These are phyloP conservation scores for Eustoma russellianum DNA, from an alignment of 257 asterid species.

Conservation along the genomic window DNA sequence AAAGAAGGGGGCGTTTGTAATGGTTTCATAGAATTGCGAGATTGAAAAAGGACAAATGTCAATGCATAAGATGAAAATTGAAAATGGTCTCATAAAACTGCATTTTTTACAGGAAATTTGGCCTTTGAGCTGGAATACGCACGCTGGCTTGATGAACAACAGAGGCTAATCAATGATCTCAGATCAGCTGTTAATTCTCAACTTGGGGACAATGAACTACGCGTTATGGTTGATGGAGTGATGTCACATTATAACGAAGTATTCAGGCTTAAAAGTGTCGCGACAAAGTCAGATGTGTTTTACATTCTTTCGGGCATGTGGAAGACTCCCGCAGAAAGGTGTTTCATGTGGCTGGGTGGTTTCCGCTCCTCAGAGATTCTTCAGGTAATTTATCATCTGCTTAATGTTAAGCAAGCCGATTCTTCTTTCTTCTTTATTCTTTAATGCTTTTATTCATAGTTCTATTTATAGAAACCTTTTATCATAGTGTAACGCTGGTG, in stretches of 20 bases:
- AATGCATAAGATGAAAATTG: no score
- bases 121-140: conserved; percentile 79
- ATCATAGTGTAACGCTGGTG: no score
- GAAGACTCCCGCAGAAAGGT: conserved; percentile 86
- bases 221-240: conserved; percentile 62
- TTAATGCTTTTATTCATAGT: no score
- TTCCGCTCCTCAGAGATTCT: conserved; percentile 85
- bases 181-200: conserved; percentile 63
- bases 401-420: not conserved
- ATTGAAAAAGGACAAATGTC: no score
- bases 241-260: conserved; percentile 77
- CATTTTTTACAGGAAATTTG: conserved; percentile 39
- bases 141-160: conserved; percentile 84
- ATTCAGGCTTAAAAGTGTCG: conserved; percentile 55
- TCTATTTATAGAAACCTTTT: no score
- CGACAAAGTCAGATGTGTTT: conserved; percentile 65
- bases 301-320: conserved; percentile 97
- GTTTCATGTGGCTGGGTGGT: conserved; percentile 99
- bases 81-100: not conserved
- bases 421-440: not conserved
- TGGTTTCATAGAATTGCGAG: no score
- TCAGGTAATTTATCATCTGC: conserved; percentile 29
- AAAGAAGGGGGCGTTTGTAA: no score
- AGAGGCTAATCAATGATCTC: conserved; percentile 48
- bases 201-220: conserved; percentile 46